A percentile compares a stretch with the other conserved stretches of the same genome.
Evolutionary conservation across 192 early-diverging fungal genomes (phyloP).

Genomic region (Linnemannia schmuckeri): DNA sequence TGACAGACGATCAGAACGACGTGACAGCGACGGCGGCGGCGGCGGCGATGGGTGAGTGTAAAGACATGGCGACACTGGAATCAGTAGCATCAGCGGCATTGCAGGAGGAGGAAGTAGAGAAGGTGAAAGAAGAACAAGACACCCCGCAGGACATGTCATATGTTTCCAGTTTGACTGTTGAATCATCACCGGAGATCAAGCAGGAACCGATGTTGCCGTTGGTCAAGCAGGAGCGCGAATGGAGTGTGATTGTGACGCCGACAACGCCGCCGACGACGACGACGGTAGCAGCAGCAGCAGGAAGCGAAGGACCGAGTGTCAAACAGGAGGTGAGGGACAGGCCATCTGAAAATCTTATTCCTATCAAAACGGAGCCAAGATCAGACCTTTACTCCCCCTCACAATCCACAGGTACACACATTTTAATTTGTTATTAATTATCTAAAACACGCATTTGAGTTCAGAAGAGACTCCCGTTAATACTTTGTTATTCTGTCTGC

Average conservation of each 20-base stretch:
- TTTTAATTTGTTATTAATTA: background rate
- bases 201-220: background rate
- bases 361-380: background rate
- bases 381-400: background rate
- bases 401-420: background rate
- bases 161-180: background rate
- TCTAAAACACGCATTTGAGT: no score
- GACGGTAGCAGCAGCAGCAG: background rate
- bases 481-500: background rate
- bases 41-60: no score
- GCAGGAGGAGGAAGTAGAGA: background rate
- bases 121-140: background rate
- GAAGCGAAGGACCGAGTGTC: background rate
- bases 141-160: background rate
- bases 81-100: background rate
- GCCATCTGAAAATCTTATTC: background rate
- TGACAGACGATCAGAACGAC: background rate
- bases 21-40: no score
- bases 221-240: background rate
- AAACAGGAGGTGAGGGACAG: background rate
- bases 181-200: background rate
- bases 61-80: background rate
- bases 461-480: background rate
- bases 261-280: no score
- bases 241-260: background rate